Base-by-base conservation (phyloP, 352 stramenopile species). In the Globisporangium okanoganense region DNA sequence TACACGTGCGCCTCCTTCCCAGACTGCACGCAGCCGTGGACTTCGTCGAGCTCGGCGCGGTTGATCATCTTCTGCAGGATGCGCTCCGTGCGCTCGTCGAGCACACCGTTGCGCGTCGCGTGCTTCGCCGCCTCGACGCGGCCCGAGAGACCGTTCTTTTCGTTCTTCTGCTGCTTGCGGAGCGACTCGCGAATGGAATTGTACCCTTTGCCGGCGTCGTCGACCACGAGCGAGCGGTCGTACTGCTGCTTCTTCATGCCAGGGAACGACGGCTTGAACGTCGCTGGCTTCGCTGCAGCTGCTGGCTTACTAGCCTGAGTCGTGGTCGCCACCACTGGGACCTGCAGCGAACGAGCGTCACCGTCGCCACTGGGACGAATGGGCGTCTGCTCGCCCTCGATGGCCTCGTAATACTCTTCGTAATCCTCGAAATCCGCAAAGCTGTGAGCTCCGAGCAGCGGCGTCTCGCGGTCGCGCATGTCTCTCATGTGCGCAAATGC, bases 1-100 rank as follows among this genome's bases (percentile, higher is more conserved):
- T 88, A 95, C 56, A 95, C 84, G 56, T 91, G 82, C 2, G 83
- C 84, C 58, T 95, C 86, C 58, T 95, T 95, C 25, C 86, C 86
- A 12, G 77, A 87, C 64, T 89, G 87, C 22, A 95, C 78, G 25
- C 76, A 85, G 22, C 85, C 85, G 52, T 90, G 72, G 14, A 94
- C 80, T 56, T 90, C 65, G 47, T 91, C 79, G 31, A 95, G 61
- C 48, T 82, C 75, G 36, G 77, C 82, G 41, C 64, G 54, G 40
- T 90, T 91, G 56, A 90, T 79, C 76, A 91, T 87, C 67, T 87
- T 88, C 62, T 86, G 73, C 64, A 91, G 50, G 40, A 88, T 75
- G 41, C 85, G 66, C 45, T 78, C 81, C 0, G 86, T 95, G 50
- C 81, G 78, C 43, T 82, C 70, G 58, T 95, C 86, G 75, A 95